A percentile compares a stretch with the other conserved stretches of the same genome.
phyloP scores from a whole-genome alignment of 345 rosid genomes.

The Zanthoxylum bungeanum region DNA sequence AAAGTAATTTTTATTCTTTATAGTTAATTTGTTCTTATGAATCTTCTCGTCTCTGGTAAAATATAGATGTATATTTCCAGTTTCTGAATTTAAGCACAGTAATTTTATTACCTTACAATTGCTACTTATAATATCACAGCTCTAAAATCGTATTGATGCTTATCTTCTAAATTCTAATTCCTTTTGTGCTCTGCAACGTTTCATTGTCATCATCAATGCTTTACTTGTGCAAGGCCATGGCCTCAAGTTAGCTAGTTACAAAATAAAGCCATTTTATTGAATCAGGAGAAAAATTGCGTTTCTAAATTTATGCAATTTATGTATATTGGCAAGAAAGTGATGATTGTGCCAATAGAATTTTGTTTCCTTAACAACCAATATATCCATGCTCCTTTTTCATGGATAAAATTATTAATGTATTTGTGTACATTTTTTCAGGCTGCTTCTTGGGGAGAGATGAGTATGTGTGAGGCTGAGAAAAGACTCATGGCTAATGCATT shows the following conservation, averaged over 20 bases:
- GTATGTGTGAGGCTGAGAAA: constrained; percentile 93
- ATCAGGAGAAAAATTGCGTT: too few relatives aligned
- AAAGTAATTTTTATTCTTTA: background rate
- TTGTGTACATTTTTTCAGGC: constrained; percentile 31
- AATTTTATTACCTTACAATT: background rate
- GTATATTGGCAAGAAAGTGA: background rate
- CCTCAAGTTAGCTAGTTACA: background rate
- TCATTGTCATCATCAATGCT: background rate
- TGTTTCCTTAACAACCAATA: background rate
- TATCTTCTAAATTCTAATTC: background rate
- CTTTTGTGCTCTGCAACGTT: background rate
- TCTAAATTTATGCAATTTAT: too few relatives aligned
- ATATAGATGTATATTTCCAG: background rate
- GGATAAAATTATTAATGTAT: background rate
- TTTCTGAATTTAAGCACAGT: background rate
- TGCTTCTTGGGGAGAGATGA: constrained; percentile 92
- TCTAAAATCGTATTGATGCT: background rate
- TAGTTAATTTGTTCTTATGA: background rate
- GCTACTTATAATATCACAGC: background rate
- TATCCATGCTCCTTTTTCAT: background rate
- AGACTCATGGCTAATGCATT: constrained; percentile 86
- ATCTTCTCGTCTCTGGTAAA: too few relatives aligned
- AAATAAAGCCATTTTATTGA: background rate
- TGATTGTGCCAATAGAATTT: background rate
- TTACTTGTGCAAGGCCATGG: background rate